Conservation (phyloP, 805 yeast genomes). For the Spathaspora boniae region DNA sequence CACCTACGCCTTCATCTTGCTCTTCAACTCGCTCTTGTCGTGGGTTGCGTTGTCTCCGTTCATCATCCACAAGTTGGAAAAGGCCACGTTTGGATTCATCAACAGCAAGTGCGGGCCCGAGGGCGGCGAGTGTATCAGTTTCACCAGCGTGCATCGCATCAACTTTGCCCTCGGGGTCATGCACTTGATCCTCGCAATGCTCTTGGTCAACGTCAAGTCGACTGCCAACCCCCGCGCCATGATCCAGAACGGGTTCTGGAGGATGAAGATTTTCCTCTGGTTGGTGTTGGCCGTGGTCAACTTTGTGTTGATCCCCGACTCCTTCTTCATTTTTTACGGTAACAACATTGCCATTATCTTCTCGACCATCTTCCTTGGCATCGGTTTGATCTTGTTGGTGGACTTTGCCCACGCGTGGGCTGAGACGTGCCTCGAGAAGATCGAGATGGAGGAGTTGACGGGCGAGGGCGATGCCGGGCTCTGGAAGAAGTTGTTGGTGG, state of each 20-base stretch:
- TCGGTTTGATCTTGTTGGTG: constrained; percentile 85
- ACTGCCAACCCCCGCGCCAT: constrained; percentile 74
- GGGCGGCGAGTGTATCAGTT: constrained; percentile 80
- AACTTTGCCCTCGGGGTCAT: constrained; percentile 82
- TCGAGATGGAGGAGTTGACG: constrained; percentile 67
- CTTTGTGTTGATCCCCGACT: constrained; percentile 76
- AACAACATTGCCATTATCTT: constrained; percentile 82
- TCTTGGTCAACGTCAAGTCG: constrained; percentile 71
- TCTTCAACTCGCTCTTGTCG: constrained; percentile 75
- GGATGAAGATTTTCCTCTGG: constrained; percentile 64
- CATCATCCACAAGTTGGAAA: constrained; percentile 69
- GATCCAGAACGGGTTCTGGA: constrained; percentile 93
- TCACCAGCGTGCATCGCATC: constrained; percentile 89
- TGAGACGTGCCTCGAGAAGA: constrained; percentile 86
- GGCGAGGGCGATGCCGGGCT: constrained; percentile 52
- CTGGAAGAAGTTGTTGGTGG: constrained; percentile 79
- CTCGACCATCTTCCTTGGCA: constrained; percentile 80
- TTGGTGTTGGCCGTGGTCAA: constrained; percentile 52
- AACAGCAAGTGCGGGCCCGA: constrained; percentile 65
- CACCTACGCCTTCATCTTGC: constrained; percentile 75
- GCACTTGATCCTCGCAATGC: constrained; percentile 66
- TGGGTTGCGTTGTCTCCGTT: constrained; percentile 92
- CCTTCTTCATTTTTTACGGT: constrained; percentile 85
- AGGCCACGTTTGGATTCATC: constrained; percentile 63
- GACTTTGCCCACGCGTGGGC: constrained; percentile 99